Base-by-base conservation (phyloP, 2,329 filamentous ascomycete genomes). In the Aspergillus unguis region DNA sequence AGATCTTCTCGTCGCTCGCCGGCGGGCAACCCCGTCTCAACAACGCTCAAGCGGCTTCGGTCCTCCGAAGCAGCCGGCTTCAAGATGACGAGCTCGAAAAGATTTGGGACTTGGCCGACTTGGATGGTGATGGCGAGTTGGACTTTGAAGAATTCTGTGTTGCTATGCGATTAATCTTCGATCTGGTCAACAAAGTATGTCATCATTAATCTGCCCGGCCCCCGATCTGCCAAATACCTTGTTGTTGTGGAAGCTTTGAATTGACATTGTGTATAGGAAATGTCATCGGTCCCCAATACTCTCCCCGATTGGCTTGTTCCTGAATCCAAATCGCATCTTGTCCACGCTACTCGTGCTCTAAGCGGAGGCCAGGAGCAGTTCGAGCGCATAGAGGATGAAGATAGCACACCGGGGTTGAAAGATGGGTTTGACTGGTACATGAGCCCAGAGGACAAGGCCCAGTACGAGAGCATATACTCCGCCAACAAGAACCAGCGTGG, bases 361-460 rank as follows among this genome's bases (percentile, higher is more conserved):
- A 87, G 86, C 10, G 88, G 87, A 57, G 85, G 86, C 61, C 87
- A 89, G 61, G 82, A 88, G 48, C 85, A 88, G 62, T 96, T 97
- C 70, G 92, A 96, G 72, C 82, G 85, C 57, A 84, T 95, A 54
- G 87, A 91, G 50, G 88, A 79, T 43, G 81, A 95, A 55, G 84
- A 86, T 59, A 92, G 96, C 62, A 85, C 86, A 3, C 84, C 85
- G 1, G 91, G 91, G 1, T 78, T 99, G 57, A 95, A 95, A 71
- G 91, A 96, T 72, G 92, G 92, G 9, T 99, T 99, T 72, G 94
- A 99, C 71, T 99, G 94, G 94, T 99, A 99, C 77, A 99, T 99
- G 90, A 91, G 85, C 55, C 94, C 94, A 0, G 74, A 79, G 29
- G 92, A 99, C 75, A 95, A 95, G 75, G 70, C 84, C 59, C 97